These are phyloP conservation scores for Mortierella sp. DNA, from an alignment of 371 early-diverging fungal species.

Conservation along the genomic window DNA sequence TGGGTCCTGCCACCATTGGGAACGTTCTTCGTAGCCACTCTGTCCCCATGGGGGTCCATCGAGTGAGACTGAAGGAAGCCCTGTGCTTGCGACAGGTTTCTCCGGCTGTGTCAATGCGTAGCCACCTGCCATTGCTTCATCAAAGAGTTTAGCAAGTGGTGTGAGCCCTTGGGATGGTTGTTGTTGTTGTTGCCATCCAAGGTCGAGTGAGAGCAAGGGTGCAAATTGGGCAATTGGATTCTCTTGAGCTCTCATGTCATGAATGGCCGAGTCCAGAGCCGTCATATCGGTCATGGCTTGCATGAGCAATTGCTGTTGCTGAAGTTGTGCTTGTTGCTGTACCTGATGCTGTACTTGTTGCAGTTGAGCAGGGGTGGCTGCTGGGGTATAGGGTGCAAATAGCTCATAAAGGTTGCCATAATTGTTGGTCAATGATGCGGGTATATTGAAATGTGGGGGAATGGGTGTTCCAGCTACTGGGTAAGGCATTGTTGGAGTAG, in stretches of 20 bases:
- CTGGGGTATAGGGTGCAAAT: too few species aligned
- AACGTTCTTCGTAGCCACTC: too few species aligned
- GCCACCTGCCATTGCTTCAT: background rate
- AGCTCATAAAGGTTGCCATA: too few species aligned
- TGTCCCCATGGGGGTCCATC: too few species aligned
- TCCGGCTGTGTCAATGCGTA: too few species aligned
- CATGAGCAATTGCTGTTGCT: slow-evolving; percentile 13
- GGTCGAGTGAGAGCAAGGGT: background rate
- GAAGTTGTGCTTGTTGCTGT: slow-evolving; percentile 22
- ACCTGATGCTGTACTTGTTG: slow-evolving; percentile 12
- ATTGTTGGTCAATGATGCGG: too few species aligned
- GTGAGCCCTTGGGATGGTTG: too few species aligned
- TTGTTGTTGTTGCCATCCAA: background rate
- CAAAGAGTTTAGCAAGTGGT: too few species aligned
- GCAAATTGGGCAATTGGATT: background rate
- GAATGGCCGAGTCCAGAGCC: slow-evolving; percentile 1
- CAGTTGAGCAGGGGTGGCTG: slow-evolving; percentile 10
- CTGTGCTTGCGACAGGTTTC: too few species aligned
- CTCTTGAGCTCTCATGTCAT: background rate
- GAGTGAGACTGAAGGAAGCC: too few species aligned
- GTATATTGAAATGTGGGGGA: background rate
- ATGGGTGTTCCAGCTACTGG: background rate
- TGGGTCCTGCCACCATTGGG: too few species aligned
- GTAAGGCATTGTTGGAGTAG: too few species aligned
- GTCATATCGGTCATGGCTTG: slow-evolving; percentile 5